A percentile compares a stretch with the other conserved stretches of the same genome.
Conservation (phyloP, 1,284 basidiomycete genomes). For the Papiliotrema flavescens region DNA sequence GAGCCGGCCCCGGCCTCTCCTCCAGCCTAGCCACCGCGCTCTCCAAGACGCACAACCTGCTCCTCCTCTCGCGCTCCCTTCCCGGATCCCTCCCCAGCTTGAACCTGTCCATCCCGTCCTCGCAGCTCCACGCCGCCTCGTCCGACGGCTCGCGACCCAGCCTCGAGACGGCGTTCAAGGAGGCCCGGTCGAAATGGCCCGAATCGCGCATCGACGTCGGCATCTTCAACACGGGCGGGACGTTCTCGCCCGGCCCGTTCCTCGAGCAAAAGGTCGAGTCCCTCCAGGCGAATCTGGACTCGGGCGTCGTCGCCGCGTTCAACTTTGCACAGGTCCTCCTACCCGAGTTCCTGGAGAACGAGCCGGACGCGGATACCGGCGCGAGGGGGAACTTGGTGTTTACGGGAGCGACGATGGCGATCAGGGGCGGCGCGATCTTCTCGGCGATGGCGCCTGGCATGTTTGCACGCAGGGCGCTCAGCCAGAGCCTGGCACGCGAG, state of each 20-base stretch:
- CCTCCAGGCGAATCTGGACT: slow-evolving; percentile 26
- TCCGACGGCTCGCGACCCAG: slow-evolving; percentile 28
- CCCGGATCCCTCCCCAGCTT: slow-evolving; percentile 31
- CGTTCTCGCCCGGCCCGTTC: slow-evolving; percentile 31
- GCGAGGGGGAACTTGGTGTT: slow-evolving; percentile 39
- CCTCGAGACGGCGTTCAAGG: slow-evolving; percentile 28
- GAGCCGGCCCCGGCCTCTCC: slow-evolving; percentile 40
- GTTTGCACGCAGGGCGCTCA: slow-evolving; percentile 37
- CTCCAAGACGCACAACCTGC: slow-evolving; percentile 36
- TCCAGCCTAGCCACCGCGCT: slow-evolving; percentile 36
- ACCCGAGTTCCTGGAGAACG: slow-evolving; percentile 27
- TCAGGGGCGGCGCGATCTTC: slow-evolving; percentile 33
- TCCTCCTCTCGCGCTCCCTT: slow-evolving; percentile 44
- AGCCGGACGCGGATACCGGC: slow-evolving; percentile 4
- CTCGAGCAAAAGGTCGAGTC: slow-evolving; percentile 32
- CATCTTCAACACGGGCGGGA: slow-evolving; percentile 35
- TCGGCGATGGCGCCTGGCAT: slow-evolving; percentile 32
- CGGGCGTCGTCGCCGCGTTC: slow-evolving; percentile 23
- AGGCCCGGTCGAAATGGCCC: slow-evolving; percentile 34
- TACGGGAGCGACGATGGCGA: slow-evolving; percentile 44
- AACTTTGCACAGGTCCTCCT: slow-evolving; percentile 37
- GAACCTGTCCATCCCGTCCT: slow-evolving; percentile 18
- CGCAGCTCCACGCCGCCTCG: slow-evolving; percentile 22
- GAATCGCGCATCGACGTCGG: slow-evolving; percentile 36
- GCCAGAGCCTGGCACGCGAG: slow-evolving; percentile 47